These are phyloP conservation scores for Penicillium longicatenatum DNA, from an alignment of 495 filamentous ascomycete species.

Conservation along the genomic window DNA sequence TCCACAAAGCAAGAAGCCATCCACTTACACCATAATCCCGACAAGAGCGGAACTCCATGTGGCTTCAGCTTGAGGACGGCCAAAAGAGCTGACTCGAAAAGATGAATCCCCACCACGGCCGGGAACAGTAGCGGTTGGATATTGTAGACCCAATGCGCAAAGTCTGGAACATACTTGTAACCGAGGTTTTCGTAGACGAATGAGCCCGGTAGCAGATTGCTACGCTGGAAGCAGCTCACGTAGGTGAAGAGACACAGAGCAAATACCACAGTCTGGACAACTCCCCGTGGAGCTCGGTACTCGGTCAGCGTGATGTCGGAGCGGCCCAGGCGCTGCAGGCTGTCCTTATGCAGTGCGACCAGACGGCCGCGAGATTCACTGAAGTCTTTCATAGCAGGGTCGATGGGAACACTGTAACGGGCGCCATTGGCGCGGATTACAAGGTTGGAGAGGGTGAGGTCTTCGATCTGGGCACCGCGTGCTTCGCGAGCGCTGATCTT, in stretches of 20 bases:
- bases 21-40: slow-evolving; percentile 65
- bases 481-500: slow-evolving; percentile 47
- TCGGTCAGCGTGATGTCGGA: slow-evolving; percentile 57
- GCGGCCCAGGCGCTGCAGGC: slow-evolving; percentile 52
- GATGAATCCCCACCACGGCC: slow-evolving; percentile 54
- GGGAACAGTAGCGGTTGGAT: slow-evolving; percentile 50
- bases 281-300: slow-evolving; percentile 50
- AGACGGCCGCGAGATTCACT: slow-evolving; percentile 63
- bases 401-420: slow-evolving; percentile 58
- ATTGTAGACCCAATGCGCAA: slow-evolving; percentile 51
- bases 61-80: slow-evolving; percentile 51
- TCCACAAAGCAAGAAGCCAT: slow-evolving; percentile 58
- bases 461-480: slow-evolving; percentile 55
- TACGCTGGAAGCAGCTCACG: slow-evolving; percentile 44
- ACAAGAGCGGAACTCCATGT: slow-evolving; percentile 55
- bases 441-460: slow-evolving; percentile 60
- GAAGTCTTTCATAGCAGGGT: slow-evolving; percentile 61
- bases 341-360: slow-evolving; percentile 67
- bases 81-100: slow-evolving; percentile 53
- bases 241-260: slow-evolving; percentile 45
- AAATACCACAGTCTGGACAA: slow-evolving; percentile 43
- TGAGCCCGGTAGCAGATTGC: slow-evolving; percentile 59
- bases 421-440: slow-evolving; percentile 50
- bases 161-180: slow-evolving; percentile 44
- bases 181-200: slow-evolving; percentile 51